A percentile compares a stretch with the other conserved stretches of the same genome.
phyloP scores from a whole-genome alignment of 176 grass and related monocot species.

The Phoenix roebelenii region DNA sequence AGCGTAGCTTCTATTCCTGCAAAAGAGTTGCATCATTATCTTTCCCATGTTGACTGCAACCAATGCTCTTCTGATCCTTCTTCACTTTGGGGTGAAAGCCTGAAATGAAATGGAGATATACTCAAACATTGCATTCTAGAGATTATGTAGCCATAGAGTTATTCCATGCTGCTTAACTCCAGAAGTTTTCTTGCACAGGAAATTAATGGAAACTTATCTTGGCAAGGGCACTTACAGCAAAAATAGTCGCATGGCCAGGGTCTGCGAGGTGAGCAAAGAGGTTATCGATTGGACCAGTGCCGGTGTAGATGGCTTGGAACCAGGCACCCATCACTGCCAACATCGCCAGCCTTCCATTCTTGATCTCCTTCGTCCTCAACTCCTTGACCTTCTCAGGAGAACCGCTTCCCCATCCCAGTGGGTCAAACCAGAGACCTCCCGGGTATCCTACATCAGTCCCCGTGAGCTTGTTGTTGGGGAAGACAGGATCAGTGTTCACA shows the following conservation, averaged over 20 bases:
- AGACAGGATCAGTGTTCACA: constrained; percentile 85
- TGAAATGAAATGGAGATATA: constrained; percentile 16
- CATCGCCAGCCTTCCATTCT: constrained; percentile 96
- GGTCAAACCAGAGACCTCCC: constrained; percentile 90
- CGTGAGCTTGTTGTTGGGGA: constrained; percentile 89
- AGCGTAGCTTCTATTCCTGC: no score
- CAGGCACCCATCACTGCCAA: constrained; percentile 93
- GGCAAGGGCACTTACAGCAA: constrained; percentile 38
- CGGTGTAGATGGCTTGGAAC: constrained; percentile 87
- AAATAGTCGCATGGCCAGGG: constrained; percentile 74
- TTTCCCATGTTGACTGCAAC: no score
- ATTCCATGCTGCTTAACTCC: no score
- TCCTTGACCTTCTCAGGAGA: constrained; percentile 74
- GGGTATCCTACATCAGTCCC: constrained; percentile 93
- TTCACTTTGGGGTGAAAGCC: constrained; percentile 85
- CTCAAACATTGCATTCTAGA: not conserved
- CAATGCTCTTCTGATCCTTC: no score
- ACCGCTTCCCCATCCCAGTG: constrained; percentile 64
- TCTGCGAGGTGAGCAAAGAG: constrained; percentile 93
- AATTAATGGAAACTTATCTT: not conserved
- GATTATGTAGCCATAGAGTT: no score
- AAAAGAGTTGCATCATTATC: no score
- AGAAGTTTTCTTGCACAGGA: not conserved
- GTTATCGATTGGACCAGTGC: constrained; percentile 91
- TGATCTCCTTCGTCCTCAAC: constrained; percentile 92